phyloP scores from a whole-genome alignment of 192 early-diverging fungal genomes.

The Coemansia erecta region DNA sequence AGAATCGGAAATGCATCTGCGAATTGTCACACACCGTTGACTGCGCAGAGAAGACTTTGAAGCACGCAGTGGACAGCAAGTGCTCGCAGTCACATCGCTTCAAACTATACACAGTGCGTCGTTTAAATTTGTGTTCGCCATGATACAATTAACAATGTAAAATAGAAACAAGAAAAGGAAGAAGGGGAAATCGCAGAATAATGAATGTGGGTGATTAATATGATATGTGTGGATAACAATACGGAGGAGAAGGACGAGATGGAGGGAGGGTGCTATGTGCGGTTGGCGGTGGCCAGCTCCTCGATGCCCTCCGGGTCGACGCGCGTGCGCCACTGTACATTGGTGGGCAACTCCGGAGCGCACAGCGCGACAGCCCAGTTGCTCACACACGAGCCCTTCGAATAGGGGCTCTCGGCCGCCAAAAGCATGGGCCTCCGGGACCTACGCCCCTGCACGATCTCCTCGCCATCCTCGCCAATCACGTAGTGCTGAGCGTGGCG shows the following conservation, averaged over 20 bases:
- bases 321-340: conserved; percentile 39
- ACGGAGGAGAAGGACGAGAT: too few species aligned
- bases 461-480: neutral
- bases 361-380: conserved; percentile 49
- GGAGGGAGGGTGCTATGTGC: neutral
- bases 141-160: neutral
- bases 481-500: conserved; percentile 15
- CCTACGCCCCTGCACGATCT: neutral
- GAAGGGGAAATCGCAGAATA: neutral
- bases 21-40: too few species aligned
- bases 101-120: too few species aligned
- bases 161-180: neutral
- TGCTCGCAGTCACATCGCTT: too few species aligned
- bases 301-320: conserved; percentile 52
- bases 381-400: conserved; percentile 32
- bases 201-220: conserved; percentile 2
- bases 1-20: too few species aligned
- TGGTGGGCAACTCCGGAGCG: conserved; percentile 32
- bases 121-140: too few species aligned
- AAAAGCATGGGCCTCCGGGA: conserved; percentile 14
- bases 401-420: conserved; percentile 30
- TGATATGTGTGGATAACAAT: neutral
- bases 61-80: too few species aligned
- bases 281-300: conserved; percentile 28
- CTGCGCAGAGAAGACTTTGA: too few species aligned